Evolutionary conservation across 2,329 filamentous ascomycete genomes (phyloP), one percentile per base, ranked within the genome.

Genomic region (Aaosphaeria arxii): DNA sequence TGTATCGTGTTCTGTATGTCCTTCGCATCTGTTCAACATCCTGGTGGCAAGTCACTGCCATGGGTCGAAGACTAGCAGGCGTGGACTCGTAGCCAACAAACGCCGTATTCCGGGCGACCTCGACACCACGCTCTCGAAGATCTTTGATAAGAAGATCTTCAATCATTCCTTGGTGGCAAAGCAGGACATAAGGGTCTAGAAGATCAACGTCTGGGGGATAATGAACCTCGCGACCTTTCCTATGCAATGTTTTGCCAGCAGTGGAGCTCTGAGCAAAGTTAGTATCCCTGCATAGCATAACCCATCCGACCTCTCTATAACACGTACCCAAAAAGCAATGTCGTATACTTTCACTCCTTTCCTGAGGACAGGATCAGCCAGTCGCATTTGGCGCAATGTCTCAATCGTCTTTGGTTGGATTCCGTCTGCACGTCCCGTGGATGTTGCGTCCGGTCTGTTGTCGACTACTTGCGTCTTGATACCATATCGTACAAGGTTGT

Each of bases 401-500:
- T 90, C 87, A 58, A 91, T 88, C 1, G 86, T 87, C 71, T 90
- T 90, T 40, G 87, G 87, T 61, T 90, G 87, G 45, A 90, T 74
- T 38, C 87, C 87, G 66, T 90, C 87, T 52, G 86, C 86, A 48
- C 81, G 75, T 39, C 86, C 86, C 6, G 84, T 85, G 5, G 81
- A 76, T 1, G 87, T 91, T 59, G 82, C 82, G 58, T 87, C 81
- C 32, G 80, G 74, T 53, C 86, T 74, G 62, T 89, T 85, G 70
- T 90, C 87, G 43, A 89, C 75, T 40, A 89, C 77, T 38, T 79
- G 77, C 3, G 82, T 78, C 47, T 82, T 81, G 58, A 89, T 81
- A 11, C 86, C 86, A 58, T 82, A 87, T 6, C 85, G 78, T 13
- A 80, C 79, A 33, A 89, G 74, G 54, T 81, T 78, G 32, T 76